These are phyloP conservation scores for Globisporangium nodosum DNA, from an alignment of 352 stramenopile species.

Conservation along the genomic window DNA sequence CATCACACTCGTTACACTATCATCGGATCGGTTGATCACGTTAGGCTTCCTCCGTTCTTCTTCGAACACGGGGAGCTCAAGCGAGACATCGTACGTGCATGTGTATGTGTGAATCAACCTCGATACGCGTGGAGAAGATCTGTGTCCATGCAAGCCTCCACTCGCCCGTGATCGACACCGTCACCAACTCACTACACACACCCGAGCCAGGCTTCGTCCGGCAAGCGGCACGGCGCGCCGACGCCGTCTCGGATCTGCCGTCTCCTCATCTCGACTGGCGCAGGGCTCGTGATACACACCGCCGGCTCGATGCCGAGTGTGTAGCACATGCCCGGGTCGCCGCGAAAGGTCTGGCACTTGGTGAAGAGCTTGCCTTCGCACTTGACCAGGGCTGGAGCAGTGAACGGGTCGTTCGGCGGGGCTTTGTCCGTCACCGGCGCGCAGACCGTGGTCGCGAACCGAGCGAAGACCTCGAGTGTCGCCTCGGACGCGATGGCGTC, in stretches of 20 bases:
- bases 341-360: not conserved
- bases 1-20: no score
- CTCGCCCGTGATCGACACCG: no score
- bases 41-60: no score
- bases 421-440: not conserved
- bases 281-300: not conserved
- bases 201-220: slow-evolving; percentile 22
- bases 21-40: no score
- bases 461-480: slow-evolving; percentile 12
- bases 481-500: slow-evolving; percentile 5
- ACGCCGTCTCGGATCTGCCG: slow-evolving; percentile 19
- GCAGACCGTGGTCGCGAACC: slow-evolving; percentile 18
- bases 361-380: slow-evolving; percentile 9
- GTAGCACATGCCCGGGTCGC: slow-evolving; percentile 21
- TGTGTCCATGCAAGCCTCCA: no score
- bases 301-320: slow-evolving; percentile 8
- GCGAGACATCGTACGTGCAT: no score
- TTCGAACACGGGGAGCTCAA: no score
- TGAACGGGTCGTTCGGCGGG: not conserved
- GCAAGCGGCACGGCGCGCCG: slow-evolving; percentile 13
- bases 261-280: slow-evolving; percentile 2
- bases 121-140: no score
- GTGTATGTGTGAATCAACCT: no score
- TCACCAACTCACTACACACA: slow-evolving; percentile 5
- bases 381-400: not conserved